Percentiles rank a stretch among this genome's conserved stretches.
Conservation (phyloP, 352 stramenopile genomes). For the Thalassiosira mediterranea region DNA sequence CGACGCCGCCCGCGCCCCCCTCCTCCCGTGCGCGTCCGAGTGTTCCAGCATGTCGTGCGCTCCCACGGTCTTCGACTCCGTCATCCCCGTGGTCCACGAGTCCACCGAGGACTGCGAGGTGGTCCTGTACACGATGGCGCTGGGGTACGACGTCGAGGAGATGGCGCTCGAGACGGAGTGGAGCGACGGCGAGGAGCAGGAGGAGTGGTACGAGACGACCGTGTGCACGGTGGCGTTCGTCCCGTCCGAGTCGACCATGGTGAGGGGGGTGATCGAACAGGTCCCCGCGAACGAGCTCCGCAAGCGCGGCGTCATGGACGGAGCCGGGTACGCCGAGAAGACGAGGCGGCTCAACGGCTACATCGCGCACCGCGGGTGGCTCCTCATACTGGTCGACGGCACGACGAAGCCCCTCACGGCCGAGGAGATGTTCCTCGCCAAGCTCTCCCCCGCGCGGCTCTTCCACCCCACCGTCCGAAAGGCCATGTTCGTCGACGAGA, state of each 20-base stretch:
- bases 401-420: conserved; percentile 47
- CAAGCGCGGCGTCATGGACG: conserved; percentile 52
- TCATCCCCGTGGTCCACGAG: conserved; percentile 41
- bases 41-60: conserved; percentile 66
- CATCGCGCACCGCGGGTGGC: conserved; percentile 76
- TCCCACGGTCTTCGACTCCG: conserved; percentile 67
- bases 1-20: too few species aligned
- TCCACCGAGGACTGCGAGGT: conserved; percentile 72
- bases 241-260: conserved; percentile 60
- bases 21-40: conserved; percentile 72
- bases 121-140: conserved; percentile 74
- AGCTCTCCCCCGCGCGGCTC: conserved; percentile 69
- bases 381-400: conserved; percentile 67
- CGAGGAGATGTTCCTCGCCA: conserved; percentile 59
- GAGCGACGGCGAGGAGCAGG: conserved; percentile 55
- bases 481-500: conserved; percentile 76
- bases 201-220: conserved; percentile 35
- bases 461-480: conserved; percentile 62
- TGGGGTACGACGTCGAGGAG: conserved; percentile 63
- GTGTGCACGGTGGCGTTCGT: conserved; percentile 81
- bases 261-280: conserved; percentile 53
- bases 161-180: conserved; percentile 60
- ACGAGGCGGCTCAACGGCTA: conserved; percentile 62
- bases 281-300: conserved; percentile 52
- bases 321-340: conserved; percentile 40